Base-by-base conservation (phyloP, 2,329 filamentous ascomycete genomes). In the Sporothrix protearum region DNA sequence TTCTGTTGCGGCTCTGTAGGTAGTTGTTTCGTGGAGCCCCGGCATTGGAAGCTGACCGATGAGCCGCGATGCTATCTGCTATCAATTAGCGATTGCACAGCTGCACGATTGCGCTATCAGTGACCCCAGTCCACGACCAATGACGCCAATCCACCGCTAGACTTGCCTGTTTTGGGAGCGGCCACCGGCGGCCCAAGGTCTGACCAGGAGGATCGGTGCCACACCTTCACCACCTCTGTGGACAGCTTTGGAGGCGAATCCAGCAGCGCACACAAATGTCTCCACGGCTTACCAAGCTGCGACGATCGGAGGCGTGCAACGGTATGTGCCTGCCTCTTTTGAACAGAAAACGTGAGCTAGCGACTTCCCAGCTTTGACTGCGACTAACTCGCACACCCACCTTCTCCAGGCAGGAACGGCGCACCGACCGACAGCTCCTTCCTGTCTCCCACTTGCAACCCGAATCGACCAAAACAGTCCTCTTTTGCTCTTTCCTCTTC, bases 91-190 rank as follows among this genome's bases (percentile, higher is more conserved):
- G 36, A 28, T 22, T 19, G 30, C 55, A 36, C 55, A 16, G n/a
- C n/a, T 53, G 22, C 49, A 28, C 22, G 19, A 12, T 8, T 47
- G 33, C 19, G 59, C 59, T 63, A 42, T 63, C 59, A 28, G 49
- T n/a, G 4, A 25, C 49, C 49, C n/a, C n/a, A 3, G 9, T 53
- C 6, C 25, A 19, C 53, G 25, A 5, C 28, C n/a, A n/a, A n/a
- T n/a, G n/a, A n/a, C n/a, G n/a, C n/a, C 7, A 4, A 4, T 19
- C 19, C 49, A 22, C 55, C 57, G 57, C 59, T 25, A 25, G 59
- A 64, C 63, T 42, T 67, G 39, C 42, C 45, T 67, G 42, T 49
- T 67, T 67, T 47, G 63, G 63, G 22, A 25, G 61, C 61, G 61
- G 61, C 39, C 39, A 64, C 22, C 25, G 61, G 36, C 61, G 61